A percentile compares a stretch with the other conserved stretches of the same genome.
These are phyloP conservation scores for Chlorella sp. DNA, from an alignment of 139 green algal species.

Conservation along the genomic window DNA sequence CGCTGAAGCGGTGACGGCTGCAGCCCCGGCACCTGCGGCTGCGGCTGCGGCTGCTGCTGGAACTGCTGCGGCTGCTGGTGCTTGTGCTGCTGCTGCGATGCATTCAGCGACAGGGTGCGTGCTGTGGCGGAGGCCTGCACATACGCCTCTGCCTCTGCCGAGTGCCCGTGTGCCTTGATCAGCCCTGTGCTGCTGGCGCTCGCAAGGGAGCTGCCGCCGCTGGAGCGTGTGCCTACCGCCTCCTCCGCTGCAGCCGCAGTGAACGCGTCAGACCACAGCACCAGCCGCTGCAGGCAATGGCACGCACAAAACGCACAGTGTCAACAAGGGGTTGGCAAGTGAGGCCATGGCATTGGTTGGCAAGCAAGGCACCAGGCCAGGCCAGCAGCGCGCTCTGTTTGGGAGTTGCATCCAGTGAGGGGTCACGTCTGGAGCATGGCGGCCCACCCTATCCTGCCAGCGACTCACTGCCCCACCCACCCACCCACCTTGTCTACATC, in stretches of 20 bases:
- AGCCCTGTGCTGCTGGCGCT: neutral
- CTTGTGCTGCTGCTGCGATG: too few species aligned
- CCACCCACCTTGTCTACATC: slow-evolving; percentile 22
- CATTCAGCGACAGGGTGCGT: neutral
- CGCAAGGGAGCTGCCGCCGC: neutral
- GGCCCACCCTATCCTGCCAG: too few species aligned
- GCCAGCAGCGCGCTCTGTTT: too few species aligned
- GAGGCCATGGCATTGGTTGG: too few species aligned
- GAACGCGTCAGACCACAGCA: slow-evolving; percentile 25
- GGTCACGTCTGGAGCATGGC: too few species aligned
- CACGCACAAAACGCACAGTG: neutral
- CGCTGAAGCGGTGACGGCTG: too few species aligned
- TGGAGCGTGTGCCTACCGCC: neutral
- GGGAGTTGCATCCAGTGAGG: neutral
- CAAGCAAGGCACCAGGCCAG: neutral
- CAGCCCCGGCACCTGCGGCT: neutral
- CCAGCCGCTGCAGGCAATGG: neutral
- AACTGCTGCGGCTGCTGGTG: neutral
- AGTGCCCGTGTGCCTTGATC: slow-evolving; percentile 24
- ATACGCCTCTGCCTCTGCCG: slow-evolving; percentile 19
- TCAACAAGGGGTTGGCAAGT: neutral
- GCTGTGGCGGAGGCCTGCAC: neutral
- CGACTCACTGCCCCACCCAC: neutral
- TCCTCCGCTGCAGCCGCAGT: neutral
- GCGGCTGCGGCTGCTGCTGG: neutral